These are phyloP conservation scores for Fomitopsis betulina DNA, from an alignment of 1,284 basidiomycete species.

Conservation along the genomic window DNA sequence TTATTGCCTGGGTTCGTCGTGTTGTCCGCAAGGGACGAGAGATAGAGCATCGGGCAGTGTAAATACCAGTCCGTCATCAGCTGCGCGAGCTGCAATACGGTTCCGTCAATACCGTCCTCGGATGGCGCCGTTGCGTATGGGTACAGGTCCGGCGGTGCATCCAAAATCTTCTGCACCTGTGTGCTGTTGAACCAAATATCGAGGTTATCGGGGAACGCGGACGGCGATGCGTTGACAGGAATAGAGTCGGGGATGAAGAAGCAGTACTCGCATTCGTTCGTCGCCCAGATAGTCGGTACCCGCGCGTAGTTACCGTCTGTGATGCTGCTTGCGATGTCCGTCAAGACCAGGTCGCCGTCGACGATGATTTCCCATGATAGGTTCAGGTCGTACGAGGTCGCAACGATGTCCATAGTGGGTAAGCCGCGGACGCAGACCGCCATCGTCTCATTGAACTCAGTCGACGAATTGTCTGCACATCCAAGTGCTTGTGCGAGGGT, in stretches of 20 bases:
- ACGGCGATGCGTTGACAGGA: constrained; percentile 7
- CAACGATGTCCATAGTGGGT: constrained; percentile 6
- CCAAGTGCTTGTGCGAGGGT: constrained; percentile 7
- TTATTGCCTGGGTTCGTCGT: constrained; percentile 12
- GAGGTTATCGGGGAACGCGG: constrained; percentile 10
- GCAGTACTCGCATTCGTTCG: constrained; percentile 13
- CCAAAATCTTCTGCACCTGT: constrained; percentile 5
- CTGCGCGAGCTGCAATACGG: constrained; percentile 9
- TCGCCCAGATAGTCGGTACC: constrained; percentile 12
- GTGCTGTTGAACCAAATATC: constrained; percentile 10
- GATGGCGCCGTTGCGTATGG: constrained; percentile 11
- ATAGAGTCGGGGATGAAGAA: constrained; percentile 12
- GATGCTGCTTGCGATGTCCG: constrained; percentile 11
- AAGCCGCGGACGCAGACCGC: constrained; percentile 6
- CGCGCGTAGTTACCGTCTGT: constrained; percentile 10
- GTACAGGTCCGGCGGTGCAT: constrained; percentile 7
- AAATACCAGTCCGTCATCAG: constrained; percentile 11
- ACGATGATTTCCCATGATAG: constrained; percentile 9
- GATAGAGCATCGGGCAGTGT: constrained; percentile 12
- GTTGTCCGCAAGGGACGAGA: constrained; percentile 11
- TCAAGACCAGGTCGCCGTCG: constrained; percentile 11
- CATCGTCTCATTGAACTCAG: constrained; percentile 6
- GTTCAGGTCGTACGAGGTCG: constrained; percentile 6
- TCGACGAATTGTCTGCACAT: constrained; percentile 8
- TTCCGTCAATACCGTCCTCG: constrained; percentile 10